Evolutionary conservation across 805 yeast genomes (phyloP).

Genomic region (Metschnikowia sp.): DNA sequence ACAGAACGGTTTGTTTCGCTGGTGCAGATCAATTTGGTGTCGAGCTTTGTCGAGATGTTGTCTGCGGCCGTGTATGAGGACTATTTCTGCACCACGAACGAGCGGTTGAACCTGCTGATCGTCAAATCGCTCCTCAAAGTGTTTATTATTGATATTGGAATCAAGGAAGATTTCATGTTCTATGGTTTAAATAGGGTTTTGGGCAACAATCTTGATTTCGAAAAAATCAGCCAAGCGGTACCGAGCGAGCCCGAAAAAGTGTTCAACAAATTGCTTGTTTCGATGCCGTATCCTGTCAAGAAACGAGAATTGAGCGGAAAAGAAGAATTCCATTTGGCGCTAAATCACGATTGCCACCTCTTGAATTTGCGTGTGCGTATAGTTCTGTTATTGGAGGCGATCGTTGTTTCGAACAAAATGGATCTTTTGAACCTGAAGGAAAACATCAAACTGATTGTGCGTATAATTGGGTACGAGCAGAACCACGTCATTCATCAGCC

Average conservation of each 20-base stretch:
- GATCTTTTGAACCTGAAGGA: slow-evolving; percentile 33
- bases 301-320: not conserved
- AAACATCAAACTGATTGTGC: slow-evolving; percentile 37
- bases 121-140: slow-evolving; percentile 34
- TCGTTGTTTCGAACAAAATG: slow-evolving; percentile 28
- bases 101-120: slow-evolving; percentile 3
- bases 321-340: slow-evolving; percentile 16
- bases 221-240: slow-evolving; percentile 40
- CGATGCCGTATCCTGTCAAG: slow-evolving; percentile 14
- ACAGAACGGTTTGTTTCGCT: slow-evolving; percentile 39
- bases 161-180: slow-evolving; percentile 40
- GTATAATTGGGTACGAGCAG: slow-evolving; percentile 49
- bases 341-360: slow-evolving; percentile 43
- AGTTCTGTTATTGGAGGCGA: slow-evolving; percentile 47
- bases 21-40: slow-evolving; percentile 47
- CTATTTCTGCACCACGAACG: slow-evolving; percentile 4
- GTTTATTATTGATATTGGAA: slow-evolving; percentile 40
- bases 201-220: slow-evolving; percentile 48
- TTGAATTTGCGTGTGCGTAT: slow-evolving; percentile 45
- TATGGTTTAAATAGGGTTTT: slow-evolving; percentile 52
- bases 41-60: slow-evolving; percentile 52
- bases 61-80: slow-evolving; percentile 35
- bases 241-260: slow-evolving; percentile 22
- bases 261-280: slow-evolving; percentile 6
- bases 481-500: slow-evolving; percentile 43